A percentile compares a stretch with the other conserved stretches of the same genome.
Conservation (phyloP, 768 basidiomycete species). For the Phallus indusiatus region DNA sequence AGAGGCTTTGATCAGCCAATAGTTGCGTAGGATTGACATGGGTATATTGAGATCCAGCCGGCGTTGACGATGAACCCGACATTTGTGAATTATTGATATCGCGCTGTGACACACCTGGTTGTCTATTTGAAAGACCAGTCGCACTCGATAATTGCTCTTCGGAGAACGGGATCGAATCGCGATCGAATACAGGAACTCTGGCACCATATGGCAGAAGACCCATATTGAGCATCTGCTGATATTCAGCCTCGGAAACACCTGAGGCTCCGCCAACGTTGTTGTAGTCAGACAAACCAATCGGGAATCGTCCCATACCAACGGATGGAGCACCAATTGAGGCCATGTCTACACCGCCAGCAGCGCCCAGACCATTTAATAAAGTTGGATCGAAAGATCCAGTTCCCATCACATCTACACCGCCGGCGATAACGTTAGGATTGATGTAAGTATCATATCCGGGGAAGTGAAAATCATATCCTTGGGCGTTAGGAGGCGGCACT, state of each 20-base stretch:
- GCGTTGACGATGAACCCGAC: background rate
- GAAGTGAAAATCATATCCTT: background rate
- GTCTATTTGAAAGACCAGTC: background rate
- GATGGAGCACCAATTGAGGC: background rate
- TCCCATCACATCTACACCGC: background rate
- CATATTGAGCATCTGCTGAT: background rate
- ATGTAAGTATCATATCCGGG: background rate
- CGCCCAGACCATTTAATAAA: background rate
- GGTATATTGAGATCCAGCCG: conserved; percentile 45
- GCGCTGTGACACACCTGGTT: background rate
- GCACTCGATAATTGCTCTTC: background rate
- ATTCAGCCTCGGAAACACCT: background rate
- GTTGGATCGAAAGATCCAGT: background rate
- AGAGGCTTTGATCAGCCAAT: conserved; percentile 71
- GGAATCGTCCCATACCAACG: background rate
- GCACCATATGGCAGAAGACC: background rate
- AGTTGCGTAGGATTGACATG: conserved; percentile 94
- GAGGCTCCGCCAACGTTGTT: background rate
- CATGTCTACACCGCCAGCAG: background rate
- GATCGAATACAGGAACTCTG: background rate
- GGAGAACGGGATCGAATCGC: background rate
- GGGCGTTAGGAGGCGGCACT: background rate
- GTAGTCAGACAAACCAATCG: background rate
- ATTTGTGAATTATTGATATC: background rate
- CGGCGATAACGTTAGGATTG: background rate